Base-by-base conservation (phyloP, 2,329 filamentous ascomycete genomes). In the Sclerotinia glacialis region DNA sequence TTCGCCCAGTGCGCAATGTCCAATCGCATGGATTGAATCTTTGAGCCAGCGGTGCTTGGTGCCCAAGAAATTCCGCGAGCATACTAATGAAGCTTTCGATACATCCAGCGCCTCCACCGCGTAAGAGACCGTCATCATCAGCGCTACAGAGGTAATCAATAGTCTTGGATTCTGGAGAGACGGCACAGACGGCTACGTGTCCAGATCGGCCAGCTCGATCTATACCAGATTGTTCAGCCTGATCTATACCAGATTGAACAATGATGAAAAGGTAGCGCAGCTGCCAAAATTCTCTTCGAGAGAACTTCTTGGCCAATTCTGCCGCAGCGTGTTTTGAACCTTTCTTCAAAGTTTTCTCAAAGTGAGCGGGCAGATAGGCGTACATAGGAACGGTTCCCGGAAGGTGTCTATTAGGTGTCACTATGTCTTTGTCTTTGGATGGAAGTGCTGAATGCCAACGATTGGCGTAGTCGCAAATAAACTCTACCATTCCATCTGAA, bases 131-230 rank as follows among this genome's bases (percentile, higher is more conserved):
- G 26, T 55, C 26, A 34, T 64, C 61, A 1, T 26, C 50, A 44
- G 12, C 11, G 50, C 61, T 64, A 37, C 61, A 64, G 18, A 64
- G 47, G 18, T 31, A 64, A 21, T 64, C 61, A 26, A 64, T 56
- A n/a, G 61, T 64, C 26, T 64, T 64, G 26, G 61, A n/a, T 56
- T 64, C 61, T 40, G 61, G 50, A 6, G 61, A 64, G n/a, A 64
- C 46, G 28, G 12, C 50, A 46, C 61, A 64, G 34, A 64, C 49
- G 7, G 61, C 37, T 18, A 46, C 8, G 46, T 64, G 61, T 42
- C 50, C 50, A 55, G 16, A 18, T 3, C 9, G 12, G 14, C 2
- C 18, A 28, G 12, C 26, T 1, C n/a, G 18, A 14, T 54, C 23
- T 26, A 1, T 21, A 26, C 40, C 37, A 14, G 16, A 18, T 3